Base-by-base conservation (phyloP, 2,329 filamentous ascomycete genomes). In the Aschersonia sp. region DNA sequence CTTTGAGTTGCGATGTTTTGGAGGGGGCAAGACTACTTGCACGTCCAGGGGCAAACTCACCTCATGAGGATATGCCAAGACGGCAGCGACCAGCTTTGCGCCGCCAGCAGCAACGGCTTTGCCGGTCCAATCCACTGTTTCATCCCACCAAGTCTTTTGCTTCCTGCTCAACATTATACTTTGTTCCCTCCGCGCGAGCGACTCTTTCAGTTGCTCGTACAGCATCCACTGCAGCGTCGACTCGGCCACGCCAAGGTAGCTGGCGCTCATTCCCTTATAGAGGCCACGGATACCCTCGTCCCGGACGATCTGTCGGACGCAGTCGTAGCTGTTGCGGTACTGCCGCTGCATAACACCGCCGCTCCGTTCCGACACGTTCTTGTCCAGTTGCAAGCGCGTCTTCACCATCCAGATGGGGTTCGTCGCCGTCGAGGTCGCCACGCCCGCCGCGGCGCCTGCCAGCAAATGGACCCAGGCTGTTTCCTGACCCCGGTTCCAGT, bases 321-420 rank as follows among this genome's bases (percentile, higher is more conserved):
- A 97, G 65, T 97, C 89, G 65, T 82, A 76, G 53, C 86, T 89
- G 64, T 95, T 95, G 62, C 80, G 80, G 66, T 97, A 96, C 59
- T 80, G 80, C 47, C 89, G 74, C 46, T 71, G 70, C 47, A 68
- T 67, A 30, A 67, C 62, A 40, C 71, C 73, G 30, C 69, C 76
- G 50, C 74, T 70, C 52, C 75, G 69, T 56, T 78, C 76, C 12
- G 83, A 84, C 47, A 80, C 77, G 60, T 85, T 86, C 70, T 89
- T 94, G 69, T 97, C 89, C 35, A 97, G 77, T 67, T 97, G 89
- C 56, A 97, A 64, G 32, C 89, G 75, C 41, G 89, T 97, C 74
- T 97, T 97, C 60, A 97, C 80, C 53, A 97, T 77, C 89, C 89
- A 97, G 59, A 97, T 95, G 1, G 89, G 89, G 65, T 96, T 96